A percentile compares a stretch with the other conserved stretches of the same genome.
These are phyloP conservation scores for Fusarium sororula DNA, from an alignment of 2,329 filamentous ascomycete species.

Conservation along the genomic window DNA sequence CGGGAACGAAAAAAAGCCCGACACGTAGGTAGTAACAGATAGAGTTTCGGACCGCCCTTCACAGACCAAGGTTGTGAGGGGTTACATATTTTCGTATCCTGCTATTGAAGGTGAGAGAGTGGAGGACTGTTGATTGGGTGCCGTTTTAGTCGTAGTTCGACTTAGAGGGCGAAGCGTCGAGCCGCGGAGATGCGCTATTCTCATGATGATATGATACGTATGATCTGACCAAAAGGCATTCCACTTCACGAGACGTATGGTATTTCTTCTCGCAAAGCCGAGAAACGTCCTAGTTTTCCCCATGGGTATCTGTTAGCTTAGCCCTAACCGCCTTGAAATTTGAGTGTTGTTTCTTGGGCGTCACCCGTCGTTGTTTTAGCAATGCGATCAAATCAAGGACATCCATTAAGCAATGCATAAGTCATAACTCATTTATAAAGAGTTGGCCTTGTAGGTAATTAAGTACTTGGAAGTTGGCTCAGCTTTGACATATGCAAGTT, in stretches of 20 bases:
- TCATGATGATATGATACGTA: neutral
- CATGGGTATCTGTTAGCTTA: too few relatives aligned
- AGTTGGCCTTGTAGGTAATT: rapidly evolving
- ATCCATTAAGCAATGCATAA: neutral
- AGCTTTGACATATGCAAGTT: neutral
- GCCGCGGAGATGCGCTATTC: neutral
- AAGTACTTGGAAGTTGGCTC: too few relatives aligned
- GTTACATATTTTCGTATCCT: neutral
- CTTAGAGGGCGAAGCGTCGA: neutral
- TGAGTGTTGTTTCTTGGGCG: neutral
- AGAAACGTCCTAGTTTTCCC: neutral
- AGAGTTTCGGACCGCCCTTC: neutral
- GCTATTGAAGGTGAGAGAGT: too few relatives aligned
- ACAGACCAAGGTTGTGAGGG: neutral
- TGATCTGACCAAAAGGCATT: neutral
- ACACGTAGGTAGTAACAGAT: neutral
- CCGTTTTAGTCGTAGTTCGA: neutral
- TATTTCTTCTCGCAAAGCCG: neutral
- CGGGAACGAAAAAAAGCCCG: neutral
- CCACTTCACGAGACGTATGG: neutral
- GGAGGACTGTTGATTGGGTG: neutral
- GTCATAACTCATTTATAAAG: neutral
- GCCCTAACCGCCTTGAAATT: neutral
- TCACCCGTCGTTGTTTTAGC: too few relatives aligned
- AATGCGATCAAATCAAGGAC: too few relatives aligned